Evolutionary conservation across 805 yeast genomes (phyloP).

Genomic region (Naumovozyma dairenensis): DNA sequence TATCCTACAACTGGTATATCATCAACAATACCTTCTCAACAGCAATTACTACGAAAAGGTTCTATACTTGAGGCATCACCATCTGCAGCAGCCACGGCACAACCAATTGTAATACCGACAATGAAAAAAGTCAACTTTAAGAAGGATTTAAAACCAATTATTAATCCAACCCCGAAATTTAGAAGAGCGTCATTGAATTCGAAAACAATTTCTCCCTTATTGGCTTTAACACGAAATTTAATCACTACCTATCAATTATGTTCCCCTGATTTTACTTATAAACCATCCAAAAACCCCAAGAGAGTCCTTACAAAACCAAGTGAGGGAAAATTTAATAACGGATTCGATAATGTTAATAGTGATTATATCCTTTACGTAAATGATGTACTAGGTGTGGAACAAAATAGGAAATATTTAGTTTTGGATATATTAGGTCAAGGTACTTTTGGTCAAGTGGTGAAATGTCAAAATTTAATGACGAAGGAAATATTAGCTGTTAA

Average conservation of each 20-base stretch:
- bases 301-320: conserved; percentile 88
- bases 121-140: conserved; percentile 34
- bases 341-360: conserved; percentile 77
- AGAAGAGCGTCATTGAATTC: conserved; percentile 60
- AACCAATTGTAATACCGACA: conserved; percentile 35
- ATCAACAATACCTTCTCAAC: conserved; percentile 17
- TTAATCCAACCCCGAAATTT: conserved; percentile 56
- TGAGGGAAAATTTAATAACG: conserved; percentile 72
- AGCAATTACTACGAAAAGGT: conserved; percentile 28
- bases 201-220: conserved; percentile 63
- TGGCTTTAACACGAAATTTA: conserved; percentile 67
- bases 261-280: conserved; percentile 75
- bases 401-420: conserved; percentile 74
- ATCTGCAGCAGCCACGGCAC: conserved; percentile 6
- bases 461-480: conserved; percentile 62
- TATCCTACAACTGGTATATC: conserved; percentile 13
- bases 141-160: conserved; percentile 50
- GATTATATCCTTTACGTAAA: conserved; percentile 92
- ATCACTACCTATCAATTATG: conserved; percentile 78
- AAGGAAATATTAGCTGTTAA: conserved; percentile 90
- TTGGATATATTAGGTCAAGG: conserved; percentile 91
- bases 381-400: conserved; percentile 69
- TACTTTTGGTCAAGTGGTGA: conserved; percentile 97
- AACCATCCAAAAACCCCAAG: conserved; percentile 77
- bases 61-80: conserved; percentile 3